Evolutionary conservation across 192 early-diverging fungal species (phyloP).

Genomic region (Globomyces pollinis-pini): DNA sequence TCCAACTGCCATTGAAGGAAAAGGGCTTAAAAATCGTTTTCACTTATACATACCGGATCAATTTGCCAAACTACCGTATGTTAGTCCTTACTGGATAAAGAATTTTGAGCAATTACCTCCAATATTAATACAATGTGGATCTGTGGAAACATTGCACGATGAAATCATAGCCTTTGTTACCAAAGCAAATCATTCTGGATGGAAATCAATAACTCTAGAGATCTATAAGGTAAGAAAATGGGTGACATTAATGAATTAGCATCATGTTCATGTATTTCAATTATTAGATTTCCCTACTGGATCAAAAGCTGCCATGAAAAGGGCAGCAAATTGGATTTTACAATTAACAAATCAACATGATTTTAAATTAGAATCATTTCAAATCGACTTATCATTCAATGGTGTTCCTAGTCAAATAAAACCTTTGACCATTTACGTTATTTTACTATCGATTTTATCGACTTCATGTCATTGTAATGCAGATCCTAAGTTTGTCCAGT

Average conservation of each 20-base stretch:
- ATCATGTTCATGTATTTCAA: slow-evolving; percentile 13
- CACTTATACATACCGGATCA: slow-evolving; percentile 6
- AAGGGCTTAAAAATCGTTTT: background rate
- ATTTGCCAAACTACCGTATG: background rate
- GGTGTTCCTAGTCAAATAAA: too few species aligned
- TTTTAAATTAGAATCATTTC: too few species aligned
- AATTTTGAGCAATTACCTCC: background rate
- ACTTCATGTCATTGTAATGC: too few species aligned
- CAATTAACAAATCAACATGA: too few species aligned
- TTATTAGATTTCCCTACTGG: background rate
- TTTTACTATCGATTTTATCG: too few species aligned
- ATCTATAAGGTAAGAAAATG: background rate
- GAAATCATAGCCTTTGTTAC: slow-evolving; percentile 5
- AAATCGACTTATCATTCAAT: too few species aligned
- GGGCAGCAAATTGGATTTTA: too few species aligned
- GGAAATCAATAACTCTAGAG: background rate
- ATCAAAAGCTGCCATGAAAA: background rate
- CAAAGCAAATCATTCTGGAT: background rate
- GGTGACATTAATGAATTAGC: background rate
- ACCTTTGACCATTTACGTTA: too few species aligned
- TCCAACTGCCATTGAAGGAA: background rate
- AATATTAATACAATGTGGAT: background rate
- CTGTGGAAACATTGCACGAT: slow-evolving; percentile 2
- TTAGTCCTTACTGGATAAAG: slow-evolving; percentile 1
- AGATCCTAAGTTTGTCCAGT: too few species aligned